These are phyloP conservation scores for Eucommia ulmoides DNA, from an alignment of 257 asterid genomes.

Conservation along the genomic window DNA sequence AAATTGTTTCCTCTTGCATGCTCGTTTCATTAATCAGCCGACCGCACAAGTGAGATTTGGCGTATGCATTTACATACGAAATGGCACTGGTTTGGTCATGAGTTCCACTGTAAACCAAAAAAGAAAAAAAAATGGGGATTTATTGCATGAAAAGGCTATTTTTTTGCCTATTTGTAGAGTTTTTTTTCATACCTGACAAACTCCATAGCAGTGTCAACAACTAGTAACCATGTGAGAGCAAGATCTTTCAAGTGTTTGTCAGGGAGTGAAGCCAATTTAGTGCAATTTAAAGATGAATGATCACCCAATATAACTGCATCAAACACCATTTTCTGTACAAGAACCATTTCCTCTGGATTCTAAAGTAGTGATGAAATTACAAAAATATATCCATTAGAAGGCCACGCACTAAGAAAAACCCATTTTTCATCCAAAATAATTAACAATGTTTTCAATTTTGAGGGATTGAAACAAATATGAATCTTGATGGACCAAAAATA, in stretches of 20 bases:
- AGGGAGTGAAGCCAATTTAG: slow-evolving; percentile 35
- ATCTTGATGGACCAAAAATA: background rate
- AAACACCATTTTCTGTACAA: slow-evolving; percentile 36
- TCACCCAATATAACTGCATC: slow-evolving; percentile 54
- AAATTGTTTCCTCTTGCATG: slow-evolving; percentile 12
- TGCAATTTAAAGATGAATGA: slow-evolving; percentile 32
- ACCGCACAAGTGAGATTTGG: slow-evolving; percentile 36
- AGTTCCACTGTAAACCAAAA: slow-evolving; percentile 37
- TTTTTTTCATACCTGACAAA: slow-evolving; percentile 43
- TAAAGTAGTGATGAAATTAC: slow-evolving; percentile 25
- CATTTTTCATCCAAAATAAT: too few relatives aligned
- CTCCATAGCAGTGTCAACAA: slow-evolving; percentile 46
- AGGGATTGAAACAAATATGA: too few relatives aligned
- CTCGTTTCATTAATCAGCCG: slow-evolving; percentile 39
- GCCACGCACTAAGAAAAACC: background rate
- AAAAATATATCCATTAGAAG: background rate
- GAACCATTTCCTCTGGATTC: slow-evolving; percentile 36
- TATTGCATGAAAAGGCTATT: slow-evolving; percentile 7
- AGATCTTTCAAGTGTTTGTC: slow-evolving; percentile 30
- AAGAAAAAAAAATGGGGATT: slow-evolving; percentile 16
- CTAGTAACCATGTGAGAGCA: slow-evolving; percentile 56
- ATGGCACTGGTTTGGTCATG: slow-evolving; percentile 33
- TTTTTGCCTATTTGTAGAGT: slow-evolving; percentile 9
- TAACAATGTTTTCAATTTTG: too few relatives aligned
- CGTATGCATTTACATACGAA: slow-evolving; percentile 48